Base-by-base conservation (phyloP, 352 stramenopile genomes). In the Phytophthora litchii region DNA sequence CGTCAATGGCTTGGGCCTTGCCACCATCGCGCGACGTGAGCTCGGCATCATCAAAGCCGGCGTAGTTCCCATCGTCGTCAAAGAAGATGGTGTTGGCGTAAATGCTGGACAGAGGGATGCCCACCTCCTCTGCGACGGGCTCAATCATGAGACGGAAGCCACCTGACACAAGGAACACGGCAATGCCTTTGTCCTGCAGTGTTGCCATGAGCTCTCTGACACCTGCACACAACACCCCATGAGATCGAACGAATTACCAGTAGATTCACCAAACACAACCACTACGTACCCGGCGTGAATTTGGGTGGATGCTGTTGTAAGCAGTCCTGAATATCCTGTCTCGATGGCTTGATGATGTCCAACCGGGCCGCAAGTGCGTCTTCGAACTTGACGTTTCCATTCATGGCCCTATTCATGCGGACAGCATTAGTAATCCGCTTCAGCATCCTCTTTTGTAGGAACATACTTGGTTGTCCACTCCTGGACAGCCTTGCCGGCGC, bases 91-190 rank as follows among this genome's bases (percentile, higher is more conserved):
- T 98, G 83, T 99, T 99, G 47, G 97, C 97, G 74, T 98, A 98
- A 60, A 99, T 98, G 66, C 97, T 96, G 36, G 77, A 76, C 77
- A 89, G 58, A 55, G 91, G 76, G 67, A 97, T 80, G 47, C 71
- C 70, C 65, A 98, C 66, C 45, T 85, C 55, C 60, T 94, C 74
- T 14, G 97, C 97, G 0, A 99, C 85, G 0, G 97, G 97, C 62
- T 98, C 90, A 75, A 99, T 99, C 97, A 99, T 99, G 54, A 98
- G 76, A 2, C 96, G 89, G 58, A 99, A 99, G 53, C 97, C 97
- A 37, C 97, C 97, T 6, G 91, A 98, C n/a, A 99, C 96, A 17
- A 99, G 78, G 81, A 98, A 99, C 16, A 99, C 95, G 47, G 95
- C 78, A 14, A 97, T 93, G 27, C 86, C 85, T 49, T 96, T 92